Evolutionary conservation across 306 rosid species (phyloP).

Genomic region (Canavalia gladiata): DNA sequence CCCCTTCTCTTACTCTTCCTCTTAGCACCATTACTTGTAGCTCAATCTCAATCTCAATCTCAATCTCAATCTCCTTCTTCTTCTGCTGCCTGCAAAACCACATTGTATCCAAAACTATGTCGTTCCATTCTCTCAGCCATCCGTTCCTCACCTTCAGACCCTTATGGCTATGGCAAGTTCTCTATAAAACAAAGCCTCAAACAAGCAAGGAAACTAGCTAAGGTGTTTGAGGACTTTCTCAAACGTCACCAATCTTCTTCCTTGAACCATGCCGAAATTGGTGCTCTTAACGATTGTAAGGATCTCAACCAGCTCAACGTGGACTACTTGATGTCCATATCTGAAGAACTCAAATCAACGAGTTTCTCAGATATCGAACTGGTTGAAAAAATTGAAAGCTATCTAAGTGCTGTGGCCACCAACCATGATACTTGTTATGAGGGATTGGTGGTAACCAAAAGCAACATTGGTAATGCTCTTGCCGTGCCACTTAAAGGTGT

Average conservation of each 20-base stretch:
- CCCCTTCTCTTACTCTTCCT: conserved; percentile 36
- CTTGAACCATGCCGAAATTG: conserved; percentile 45
- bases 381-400: conserved; percentile 63
- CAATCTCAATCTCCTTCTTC: background rate
- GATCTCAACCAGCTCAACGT: conserved; percentile 68
- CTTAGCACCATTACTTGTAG: conserved; percentile 45
- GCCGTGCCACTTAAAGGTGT: conserved; percentile 55
- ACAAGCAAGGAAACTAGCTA: conserved; percentile 57
- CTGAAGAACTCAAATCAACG: conserved; percentile 42
- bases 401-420: conserved; percentile 73
- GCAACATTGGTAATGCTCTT: conserved; percentile 54
- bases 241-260: conserved; percentile 36
- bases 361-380: conserved; percentile 28
- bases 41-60: conserved; percentile 40
- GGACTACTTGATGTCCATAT: conserved; percentile 57
- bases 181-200: conserved; percentile 72
- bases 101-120: conserved; percentile 83
- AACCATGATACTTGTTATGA: conserved; percentile 85
- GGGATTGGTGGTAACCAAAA: conserved; percentile 65
- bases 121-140: conserved; percentile 72
- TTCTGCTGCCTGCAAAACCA: conserved; percentile 55
- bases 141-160: conserved; percentile 65
- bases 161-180: conserved; percentile 65
- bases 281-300: conserved; percentile 66
- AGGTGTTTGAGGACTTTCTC: conserved; percentile 50